Evolutionary conservation across 768 basidiomycete genomes (phyloP), one percentile per base, ranked within the genome.

Genomic region (Galerina marginata): DNA sequence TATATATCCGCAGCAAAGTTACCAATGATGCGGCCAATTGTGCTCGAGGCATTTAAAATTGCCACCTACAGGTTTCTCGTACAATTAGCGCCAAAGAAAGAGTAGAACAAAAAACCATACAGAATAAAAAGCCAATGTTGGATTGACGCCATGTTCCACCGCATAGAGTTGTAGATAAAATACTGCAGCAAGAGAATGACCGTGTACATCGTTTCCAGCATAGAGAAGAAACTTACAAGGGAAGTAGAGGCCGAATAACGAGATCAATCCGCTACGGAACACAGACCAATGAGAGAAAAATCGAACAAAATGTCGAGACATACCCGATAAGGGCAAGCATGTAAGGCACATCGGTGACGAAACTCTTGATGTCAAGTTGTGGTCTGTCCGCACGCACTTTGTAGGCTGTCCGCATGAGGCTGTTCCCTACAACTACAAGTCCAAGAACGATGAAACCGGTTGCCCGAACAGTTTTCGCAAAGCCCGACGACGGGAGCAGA

Each of bases 151-250:
- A 58, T 82, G 79, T 33, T 75, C 56, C 14, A 79, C 72, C 2
- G 81, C 72, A 61, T 79, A 84, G 0, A 84, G 72, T 60, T 84
- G 83, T 12, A 85, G 66, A 64, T 84, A 83, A 63, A 85, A 80
- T 55, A 78, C 83, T 83, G 59, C 7, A 23, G n/a, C 37, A n/a
- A 23, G 20, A n/a, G n/a, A n/a, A n/a, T n/a, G n/a, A n/a, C n/a
- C n/a, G n/a, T n/a, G n/a, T n/a, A 23, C n/a, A 36, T 47, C 3
- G 10, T 2, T 3, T 37, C 2, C 14, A 20, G 39, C 33, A 26
- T 39, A n/a, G 14, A 4, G 1, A 6, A 16, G 33, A 38, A 23
- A 67, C 76, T 45, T 64, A 81, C 81, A 75, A n/a, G 83, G 82
- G 56, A 69, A 63, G 59, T 63, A 68, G 42, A 67, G 48, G 7